Base-by-base conservation (phyloP, 805 yeast genomes). In the Saccharomycopsis fibuligera region DNA sequence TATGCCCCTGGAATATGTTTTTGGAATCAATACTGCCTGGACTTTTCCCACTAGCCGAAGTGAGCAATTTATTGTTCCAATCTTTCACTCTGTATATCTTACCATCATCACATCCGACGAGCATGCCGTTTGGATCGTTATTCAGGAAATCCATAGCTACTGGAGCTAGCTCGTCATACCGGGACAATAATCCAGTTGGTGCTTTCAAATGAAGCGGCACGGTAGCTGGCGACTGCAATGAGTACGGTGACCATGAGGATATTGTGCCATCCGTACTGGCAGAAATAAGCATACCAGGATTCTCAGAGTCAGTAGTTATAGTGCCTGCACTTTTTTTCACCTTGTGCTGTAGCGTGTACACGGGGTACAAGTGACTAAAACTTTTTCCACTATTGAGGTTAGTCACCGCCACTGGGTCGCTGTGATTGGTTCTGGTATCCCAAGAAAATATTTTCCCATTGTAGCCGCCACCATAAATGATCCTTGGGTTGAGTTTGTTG, bases 381-480 rank as follows among this genome's bases (percentile, higher is more conserved):
- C 17, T 16, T 27, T 41, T 40, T 14, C 35, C 45, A 24, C 21
- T 31, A 8, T 35, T 41, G 16, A 12, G 19, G 5, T 29, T 27
- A 9, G 45, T 40, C 8, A 37, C 24, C 14, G 40, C 23, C 14
- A 33, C 36, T 2, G 56, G 52, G 14, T 17, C 19, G n/a, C 19
- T 27, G 12, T 17, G 8, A 23, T 35, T 25, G 10, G 24, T 24
- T 27, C 45, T 30, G 22, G 68, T 54, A 47, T 71, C 74, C 75
- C 75, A 72, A 22, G 67, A 58, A 9, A 62, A 70, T 1, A 72
- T 50, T 36, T 60, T 62, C 0, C 76, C 76, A 54, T 67, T 66
- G 3, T 54, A 54, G 23, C 69, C 59, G 0, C 75, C 75, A 3
- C 68, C 76, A 37, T 70, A 60, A 0, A 72, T 54, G 30, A 65